These are phyloP conservation scores for Mycena haematopus DNA, from an alignment of 768 basidiomycete species.

Conservation along the genomic window DNA sequence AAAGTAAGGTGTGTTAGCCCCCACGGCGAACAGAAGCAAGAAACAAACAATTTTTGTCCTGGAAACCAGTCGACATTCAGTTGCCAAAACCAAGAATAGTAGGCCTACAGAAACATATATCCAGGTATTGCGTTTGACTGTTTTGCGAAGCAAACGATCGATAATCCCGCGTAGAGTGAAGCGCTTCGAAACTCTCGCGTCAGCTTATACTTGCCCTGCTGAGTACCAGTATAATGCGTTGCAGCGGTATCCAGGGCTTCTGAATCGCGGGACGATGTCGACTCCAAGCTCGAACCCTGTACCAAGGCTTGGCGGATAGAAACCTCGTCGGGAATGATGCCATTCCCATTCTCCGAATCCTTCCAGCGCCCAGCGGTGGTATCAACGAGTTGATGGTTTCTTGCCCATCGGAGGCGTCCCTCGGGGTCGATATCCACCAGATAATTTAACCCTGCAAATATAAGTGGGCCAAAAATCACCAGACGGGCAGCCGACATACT, in stretches of 20 bases:
- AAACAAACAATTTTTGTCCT: constrained; percentile 61
- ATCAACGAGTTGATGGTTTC: constrained; percentile 63
- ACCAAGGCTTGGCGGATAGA: constrained; percentile 31
- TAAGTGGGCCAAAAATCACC: background rate
- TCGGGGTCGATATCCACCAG: constrained; percentile 60
- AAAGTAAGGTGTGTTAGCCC: constrained; percentile 2
- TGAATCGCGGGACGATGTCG: constrained; percentile 21
- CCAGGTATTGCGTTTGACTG: constrained; percentile 67
- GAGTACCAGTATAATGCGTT: constrained; percentile 48
- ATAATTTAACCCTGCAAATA: constrained; percentile 62
- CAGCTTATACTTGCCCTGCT: constrained; percentile 42
- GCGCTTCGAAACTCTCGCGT: constrained; percentile 46
- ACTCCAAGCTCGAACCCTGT: constrained; percentile 33
- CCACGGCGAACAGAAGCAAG: constrained; percentile 23
- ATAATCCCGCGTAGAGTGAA: constrained; percentile 59
- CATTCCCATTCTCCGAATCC: constrained; percentile 61
- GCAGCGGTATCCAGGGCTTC: constrained; percentile 40
- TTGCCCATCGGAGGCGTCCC: constrained; percentile 64
- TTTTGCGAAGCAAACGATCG: constrained; percentile 63
- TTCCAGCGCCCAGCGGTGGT: constrained; percentile 68
- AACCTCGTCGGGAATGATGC: constrained; percentile 52
- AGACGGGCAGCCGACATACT: constrained; percentile 35
- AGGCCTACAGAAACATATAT: constrained; percentile 66
- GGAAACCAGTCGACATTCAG: constrained; percentile 3
- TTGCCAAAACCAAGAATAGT: background rate